A percentile compares a stretch with the other conserved stretches of the same genome.
Conservation (phyloP, 306 rosid species). For the Fragaria vesca region DNA sequence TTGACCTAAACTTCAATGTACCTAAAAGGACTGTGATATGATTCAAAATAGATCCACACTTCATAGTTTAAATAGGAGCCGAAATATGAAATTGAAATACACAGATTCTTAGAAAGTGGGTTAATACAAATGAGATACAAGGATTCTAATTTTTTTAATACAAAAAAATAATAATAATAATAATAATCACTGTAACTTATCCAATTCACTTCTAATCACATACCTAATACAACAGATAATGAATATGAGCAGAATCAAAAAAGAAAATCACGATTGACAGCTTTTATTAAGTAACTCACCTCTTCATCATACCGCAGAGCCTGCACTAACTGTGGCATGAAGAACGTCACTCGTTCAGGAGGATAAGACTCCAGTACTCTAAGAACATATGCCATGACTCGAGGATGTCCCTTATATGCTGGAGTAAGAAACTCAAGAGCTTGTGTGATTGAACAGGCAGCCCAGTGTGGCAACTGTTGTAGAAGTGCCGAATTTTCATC, state of each 20-base stretch:
- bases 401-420: constrained; percentile 94
- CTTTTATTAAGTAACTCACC: constrained; percentile 45
- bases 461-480: constrained; percentile 99
- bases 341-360: constrained; percentile 88
- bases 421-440: constrained; percentile 95
- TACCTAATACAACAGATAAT: not conserved
- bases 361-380: constrained; percentile 98
- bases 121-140: not conserved
- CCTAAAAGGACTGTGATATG: not conserved
- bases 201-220: not conserved
- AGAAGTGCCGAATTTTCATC: constrained; percentile 92
- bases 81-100: not conserved
- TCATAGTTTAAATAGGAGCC: not conserved
- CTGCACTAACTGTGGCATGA: constrained; percentile 98
- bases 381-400: constrained; percentile 96
- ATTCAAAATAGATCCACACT: not conserved
- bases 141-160: not conserved
- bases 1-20: not conserved
- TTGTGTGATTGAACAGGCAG: constrained; percentile 96
- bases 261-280: not conserved
- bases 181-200: not conserved
- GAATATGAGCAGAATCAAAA: not conserved
- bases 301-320: constrained; percentile 92
- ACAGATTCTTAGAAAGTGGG: not conserved
- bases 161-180: not conserved